phyloP scores from a whole-genome alignment of 2,329 filamentous ascomycete species.

The Didymella arachidicola region DNA sequence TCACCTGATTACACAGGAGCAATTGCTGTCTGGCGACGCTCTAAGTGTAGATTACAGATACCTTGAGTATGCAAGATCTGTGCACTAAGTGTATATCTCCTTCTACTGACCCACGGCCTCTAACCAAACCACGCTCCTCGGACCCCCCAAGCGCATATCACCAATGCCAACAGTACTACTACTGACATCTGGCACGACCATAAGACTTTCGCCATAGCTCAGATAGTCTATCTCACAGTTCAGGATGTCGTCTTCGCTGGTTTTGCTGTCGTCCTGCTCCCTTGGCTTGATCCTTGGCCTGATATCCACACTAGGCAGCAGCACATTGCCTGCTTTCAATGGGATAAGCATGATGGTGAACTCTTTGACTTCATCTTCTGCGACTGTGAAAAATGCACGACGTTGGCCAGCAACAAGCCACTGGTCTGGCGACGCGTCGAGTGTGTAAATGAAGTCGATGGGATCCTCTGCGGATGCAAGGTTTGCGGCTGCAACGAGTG shows the following conservation, averaged over 20 bases:
- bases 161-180: constrained; percentile 64
- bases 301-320: constrained; percentile 81
- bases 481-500: constrained; percentile 38
- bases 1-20: background rate
- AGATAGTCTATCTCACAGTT: constrained; percentile 81
- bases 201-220: constrained; percentile 78
- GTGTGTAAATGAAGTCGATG: constrained; percentile 83
- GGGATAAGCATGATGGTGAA: constrained; percentile 82
- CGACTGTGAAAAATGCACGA: constrained; percentile 75
- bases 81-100: background rate
- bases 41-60: too few relatives aligned
- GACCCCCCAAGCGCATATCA: constrained; percentile 34
- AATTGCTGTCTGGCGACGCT: background rate
- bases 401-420: constrained; percentile 88
- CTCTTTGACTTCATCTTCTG: constrained; percentile 55
- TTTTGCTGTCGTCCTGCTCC: constrained; percentile 34
- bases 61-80: background rate
- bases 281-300: constrained; percentile 61
- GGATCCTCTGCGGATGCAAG: constrained; percentile 51
- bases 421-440: constrained; percentile 74
- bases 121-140: constrained; percentile 42
- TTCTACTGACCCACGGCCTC: constrained; percentile 28
- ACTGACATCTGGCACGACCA: constrained; percentile 74
- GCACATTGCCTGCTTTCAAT: constrained; percentile 76
- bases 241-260: constrained; percentile 40